Evolutionary conservation across 2,329 filamentous ascomycete genomes (phyloP).

Genomic region (Claviceps quebecensis): DNA sequence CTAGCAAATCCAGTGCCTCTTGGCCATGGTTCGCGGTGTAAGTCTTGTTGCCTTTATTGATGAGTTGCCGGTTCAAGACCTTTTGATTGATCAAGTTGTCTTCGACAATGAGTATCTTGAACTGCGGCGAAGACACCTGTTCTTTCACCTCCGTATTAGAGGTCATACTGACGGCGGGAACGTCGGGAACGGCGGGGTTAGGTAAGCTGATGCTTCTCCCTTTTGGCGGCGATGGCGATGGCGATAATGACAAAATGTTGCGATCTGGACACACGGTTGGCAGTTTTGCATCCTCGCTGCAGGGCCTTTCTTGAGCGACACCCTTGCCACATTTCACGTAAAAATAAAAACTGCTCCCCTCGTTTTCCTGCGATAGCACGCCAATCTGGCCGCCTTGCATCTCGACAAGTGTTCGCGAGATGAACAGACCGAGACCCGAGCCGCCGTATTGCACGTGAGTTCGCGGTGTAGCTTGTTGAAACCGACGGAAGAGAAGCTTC

Average conservation of each 20-base stretch:
- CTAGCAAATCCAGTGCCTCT: conserved; percentile 43
- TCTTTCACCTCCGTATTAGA: not conserved
- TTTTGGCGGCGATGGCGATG: not conserved
- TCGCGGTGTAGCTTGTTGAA: conserved; percentile 51
- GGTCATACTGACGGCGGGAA: no score
- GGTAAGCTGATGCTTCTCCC: no score
- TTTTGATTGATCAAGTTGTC: conserved; percentile 54
- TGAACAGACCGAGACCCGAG: conserved; percentile 58
- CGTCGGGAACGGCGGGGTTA: not conserved
- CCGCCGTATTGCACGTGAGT: conserved; percentile 61
- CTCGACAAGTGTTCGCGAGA: conserved; percentile 60
- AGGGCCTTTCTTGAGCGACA: no score
- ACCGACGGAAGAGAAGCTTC: conserved; percentile 52
- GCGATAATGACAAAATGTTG: not conserved
- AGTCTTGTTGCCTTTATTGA: conserved; percentile 43
- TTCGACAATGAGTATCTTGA: conserved; percentile 49
- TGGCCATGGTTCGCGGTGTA: conserved; percentile 51
- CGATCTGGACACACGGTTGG: not conserved
- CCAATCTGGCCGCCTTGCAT: conserved; percentile 67
- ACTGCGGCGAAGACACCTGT: conserved; percentile 14
- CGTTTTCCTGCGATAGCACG: conserved; percentile 28
- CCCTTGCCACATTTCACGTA: conserved; percentile 1
- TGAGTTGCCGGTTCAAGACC: conserved; percentile 46
- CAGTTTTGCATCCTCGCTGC: not conserved
- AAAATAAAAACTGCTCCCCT: conserved; percentile 7